These are phyloP conservation scores for Colletotrichum graminicola DNA, from an alignment of 2,329 filamentous ascomycete species.

Conservation along the genomic window DNA sequence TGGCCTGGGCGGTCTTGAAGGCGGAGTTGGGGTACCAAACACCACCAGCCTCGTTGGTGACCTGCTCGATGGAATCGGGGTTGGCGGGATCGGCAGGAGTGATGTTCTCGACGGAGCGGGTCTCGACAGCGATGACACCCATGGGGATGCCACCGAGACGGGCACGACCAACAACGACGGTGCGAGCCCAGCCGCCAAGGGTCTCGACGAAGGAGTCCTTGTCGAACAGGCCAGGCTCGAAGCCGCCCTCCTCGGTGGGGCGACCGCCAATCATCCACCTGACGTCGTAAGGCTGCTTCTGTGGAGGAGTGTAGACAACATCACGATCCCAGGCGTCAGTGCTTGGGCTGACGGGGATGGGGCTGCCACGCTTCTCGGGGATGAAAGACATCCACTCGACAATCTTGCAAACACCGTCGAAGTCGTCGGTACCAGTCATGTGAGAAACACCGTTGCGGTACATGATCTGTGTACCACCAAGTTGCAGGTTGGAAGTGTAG, in stretches of 20 bases:
- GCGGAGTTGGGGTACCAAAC: slow-evolving; percentile 99
- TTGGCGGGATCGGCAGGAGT: slow-evolving; percentile 97
- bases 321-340: slow-evolving; percentile 94
- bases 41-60: slow-evolving; percentile 94
- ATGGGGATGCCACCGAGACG: slow-evolving; percentile 97
- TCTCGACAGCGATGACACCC: slow-evolving; percentile 98
- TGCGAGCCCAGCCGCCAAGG: slow-evolving; percentile 96
- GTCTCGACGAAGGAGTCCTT: slow-evolving; percentile 97
- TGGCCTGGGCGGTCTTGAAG: slow-evolving; percentile 99
- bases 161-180: slow-evolving; percentile 95
- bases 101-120: slow-evolving; percentile 94
- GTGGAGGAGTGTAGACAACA: slow-evolving; percentile 82
- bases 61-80: slow-evolving; percentile 96
- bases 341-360: slow-evolving; percentile 90
- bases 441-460: slow-evolving; percentile 99
- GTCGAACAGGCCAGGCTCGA: slow-evolving; percentile 93
- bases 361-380: slow-evolving; percentile 92
- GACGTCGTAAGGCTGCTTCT: slow-evolving; percentile 91
- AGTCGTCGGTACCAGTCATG: slow-evolving; percentile 98
- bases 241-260: slow-evolving; percentile 80
- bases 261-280: slow-evolving; percentile 93
- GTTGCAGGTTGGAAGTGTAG: slow-evolving; percentile 98
- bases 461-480: slow-evolving; percentile 99
- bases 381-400: slow-evolving; percentile 98
- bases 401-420: slow-evolving; percentile 97